Evolutionary conservation across 2,329 filamentous ascomycete species (phyloP).

Genomic region (Paecilomyces niveus): DNA sequence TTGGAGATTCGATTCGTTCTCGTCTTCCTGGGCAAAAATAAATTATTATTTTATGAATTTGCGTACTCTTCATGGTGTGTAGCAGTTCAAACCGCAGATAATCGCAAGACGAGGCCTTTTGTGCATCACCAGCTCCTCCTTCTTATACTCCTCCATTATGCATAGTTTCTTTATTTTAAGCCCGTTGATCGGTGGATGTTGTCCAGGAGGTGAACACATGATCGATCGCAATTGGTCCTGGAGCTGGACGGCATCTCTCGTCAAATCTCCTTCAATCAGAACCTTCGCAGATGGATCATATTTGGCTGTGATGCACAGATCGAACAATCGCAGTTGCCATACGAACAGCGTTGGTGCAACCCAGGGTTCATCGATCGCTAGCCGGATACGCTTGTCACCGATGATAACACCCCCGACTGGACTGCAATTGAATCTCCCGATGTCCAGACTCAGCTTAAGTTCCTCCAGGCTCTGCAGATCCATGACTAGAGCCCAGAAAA

Average conservation of each 20-base stretch:
- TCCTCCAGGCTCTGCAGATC: slow-evolving; percentile 11
- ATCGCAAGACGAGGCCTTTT: slow-evolving; percentile 18
- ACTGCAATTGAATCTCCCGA: slow-evolving; percentile 22
- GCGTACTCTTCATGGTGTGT: no score
- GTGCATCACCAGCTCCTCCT: slow-evolving; percentile 1
- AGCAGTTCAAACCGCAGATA: slow-evolving; percentile 17
- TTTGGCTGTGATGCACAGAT: slow-evolving; percentile 25
- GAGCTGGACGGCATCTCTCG: slow-evolving; percentile 17
- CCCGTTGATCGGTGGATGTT: neutral
- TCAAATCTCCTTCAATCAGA: slow-evolving; percentile 19
- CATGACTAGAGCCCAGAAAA: slow-evolving; percentile 22
- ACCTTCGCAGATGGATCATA: slow-evolving; percentile 22
- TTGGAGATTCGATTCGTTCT: no score
- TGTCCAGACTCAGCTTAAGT: slow-evolving; percentile 21
- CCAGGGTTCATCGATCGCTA: slow-evolving; percentile 21
- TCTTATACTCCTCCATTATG: slow-evolving; percentile 1
- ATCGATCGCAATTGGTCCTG: slow-evolving; percentile 18
- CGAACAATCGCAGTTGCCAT: slow-evolving; percentile 22
- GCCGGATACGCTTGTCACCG: slow-evolving; percentile 16
- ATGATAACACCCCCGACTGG: slow-evolving; percentile 8
- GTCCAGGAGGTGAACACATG: slow-evolving; percentile 15
- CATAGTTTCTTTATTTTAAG: slow-evolving; percentile 1
- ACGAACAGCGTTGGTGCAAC: slow-evolving; percentile 21
- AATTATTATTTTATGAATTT: no score
- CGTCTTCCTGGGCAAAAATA: no score